Evolutionary conservation across 1,139 yeast species (phyloP).

Genomic region (Nadsonia starkeyi-henricii): DNA sequence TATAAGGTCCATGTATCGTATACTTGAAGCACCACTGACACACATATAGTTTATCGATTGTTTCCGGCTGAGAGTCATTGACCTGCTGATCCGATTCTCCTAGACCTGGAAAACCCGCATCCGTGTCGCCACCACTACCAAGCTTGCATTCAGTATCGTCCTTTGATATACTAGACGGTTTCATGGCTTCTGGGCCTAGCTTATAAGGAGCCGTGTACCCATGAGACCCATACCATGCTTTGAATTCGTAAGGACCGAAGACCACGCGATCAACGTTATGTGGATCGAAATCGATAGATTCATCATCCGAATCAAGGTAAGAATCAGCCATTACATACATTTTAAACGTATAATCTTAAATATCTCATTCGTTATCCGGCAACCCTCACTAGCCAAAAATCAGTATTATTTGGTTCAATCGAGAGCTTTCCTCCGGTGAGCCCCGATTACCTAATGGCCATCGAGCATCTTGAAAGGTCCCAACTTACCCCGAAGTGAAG

Average conservation of each 20-base stretch:
- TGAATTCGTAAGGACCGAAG: conserved; percentile 50
- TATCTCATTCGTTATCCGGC: too few relatives aligned
- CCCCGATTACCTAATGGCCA: too few relatives aligned
- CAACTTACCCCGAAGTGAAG: too few relatives aligned
- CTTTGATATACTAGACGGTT: background rate
- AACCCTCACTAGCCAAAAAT: too few relatives aligned
- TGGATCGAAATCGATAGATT: conserved; percentile 1
- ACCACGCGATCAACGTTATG: conserved; percentile 53
- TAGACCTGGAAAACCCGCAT: background rate
- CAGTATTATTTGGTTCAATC: too few relatives aligned
- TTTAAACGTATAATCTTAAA: too few relatives aligned
- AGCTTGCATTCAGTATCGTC: background rate
- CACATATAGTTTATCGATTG: conserved; percentile 47
- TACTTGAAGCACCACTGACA: conserved; percentile 82
- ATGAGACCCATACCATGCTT: conserved; percentile 78
- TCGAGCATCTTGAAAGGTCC: too few relatives aligned
- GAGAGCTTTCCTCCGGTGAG: too few relatives aligned
- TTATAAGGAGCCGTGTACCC: conserved; percentile 41
- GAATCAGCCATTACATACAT: background rate
- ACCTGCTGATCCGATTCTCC: background rate
- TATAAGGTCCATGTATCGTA: conserved; percentile 27
- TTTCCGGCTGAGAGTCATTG: conserved; percentile 5
- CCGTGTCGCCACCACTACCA: background rate
- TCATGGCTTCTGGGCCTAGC: conserved; percentile 10
- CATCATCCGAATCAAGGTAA: background rate